These are phyloP conservation scores for Yamadazyma nakazawae DNA, from an alignment of 805 yeast genomes.

Conservation along the genomic window DNA sequence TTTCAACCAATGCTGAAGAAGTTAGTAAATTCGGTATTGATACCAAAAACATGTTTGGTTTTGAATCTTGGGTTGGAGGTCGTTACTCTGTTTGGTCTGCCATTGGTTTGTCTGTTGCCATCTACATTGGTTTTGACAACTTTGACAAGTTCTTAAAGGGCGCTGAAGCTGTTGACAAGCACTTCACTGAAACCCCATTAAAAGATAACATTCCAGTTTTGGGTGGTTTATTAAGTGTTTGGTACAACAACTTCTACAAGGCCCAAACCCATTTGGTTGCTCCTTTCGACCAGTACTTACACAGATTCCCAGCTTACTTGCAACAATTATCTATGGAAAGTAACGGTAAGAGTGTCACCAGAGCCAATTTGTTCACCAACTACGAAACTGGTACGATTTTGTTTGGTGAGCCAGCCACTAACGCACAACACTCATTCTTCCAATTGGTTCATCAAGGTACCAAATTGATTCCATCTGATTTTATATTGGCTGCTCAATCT, in stretches of 20 bases:
- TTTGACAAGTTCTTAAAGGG: slow-evolving; percentile 91
- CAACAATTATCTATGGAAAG: slow-evolving; percentile 99
- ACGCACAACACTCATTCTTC: slow-evolving; percentile 99
- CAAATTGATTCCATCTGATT: slow-evolving; percentile 94
- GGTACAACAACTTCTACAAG: slow-evolving; percentile 98
- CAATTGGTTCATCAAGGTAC: slow-evolving; percentile 99
- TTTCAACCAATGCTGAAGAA: slow-evolving; percentile 88
- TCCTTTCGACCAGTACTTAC: slow-evolving; percentile 97
- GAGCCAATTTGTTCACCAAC: slow-evolving; percentile 85
- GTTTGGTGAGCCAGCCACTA: slow-evolving; percentile 98
- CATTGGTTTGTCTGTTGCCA: slow-evolving; percentile 91
- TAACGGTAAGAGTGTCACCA: slow-evolving; percentile 95
- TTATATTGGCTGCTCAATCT: slow-evolving; percentile 93
- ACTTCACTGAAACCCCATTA: slow-evolving; percentile 78
- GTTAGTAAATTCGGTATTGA: slow-evolving; percentile 96
- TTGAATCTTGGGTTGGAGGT: slow-evolving; percentile 99
- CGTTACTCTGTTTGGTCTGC: slow-evolving; percentile 99
- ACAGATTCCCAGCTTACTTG: slow-evolving; percentile 98
- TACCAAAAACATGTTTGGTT: slow-evolving; percentile 97
- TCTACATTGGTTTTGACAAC: slow-evolving; percentile 93
- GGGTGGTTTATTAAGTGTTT: slow-evolving; percentile 91
- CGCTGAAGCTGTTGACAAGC: slow-evolving; percentile 96
- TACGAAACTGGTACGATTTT: slow-evolving; percentile 95
- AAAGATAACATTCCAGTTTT: slow-evolving; percentile 88
- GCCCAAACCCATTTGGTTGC: slow-evolving; percentile 98